Evolutionary conservation across 306 rosid genomes (phyloP).

Genomic region (Mimosa bimucronata): DNA sequence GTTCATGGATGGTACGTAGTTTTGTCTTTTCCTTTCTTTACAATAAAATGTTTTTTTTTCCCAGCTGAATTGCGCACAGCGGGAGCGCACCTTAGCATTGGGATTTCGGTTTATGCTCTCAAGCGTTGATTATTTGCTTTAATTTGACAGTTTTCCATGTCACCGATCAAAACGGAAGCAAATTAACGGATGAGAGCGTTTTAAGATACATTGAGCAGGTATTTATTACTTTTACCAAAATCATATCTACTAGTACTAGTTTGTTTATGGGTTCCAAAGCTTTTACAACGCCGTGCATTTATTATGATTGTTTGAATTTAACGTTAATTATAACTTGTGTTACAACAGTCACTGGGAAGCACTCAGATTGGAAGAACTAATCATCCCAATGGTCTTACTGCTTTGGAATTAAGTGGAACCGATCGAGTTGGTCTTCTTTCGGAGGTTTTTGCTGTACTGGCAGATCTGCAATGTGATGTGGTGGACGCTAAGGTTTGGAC

Average conservation of each 20-base stretch:
- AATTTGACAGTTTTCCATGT: conserved; percentile 82
- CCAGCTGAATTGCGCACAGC: not conserved
- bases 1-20: conserved; percentile 93
- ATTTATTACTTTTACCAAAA: conserved; percentile 25
- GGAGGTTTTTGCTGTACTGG: conserved; percentile 87
- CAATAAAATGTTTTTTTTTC: not conserved
- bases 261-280: not conserved
- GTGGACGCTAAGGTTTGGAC: conserved; percentile 97
- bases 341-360: conserved; percentile 68
- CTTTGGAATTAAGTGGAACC: conserved; percentile 80
- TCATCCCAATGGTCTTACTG: conserved; percentile 61
- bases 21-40: not conserved
- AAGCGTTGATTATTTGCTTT: conserved; percentile 27
- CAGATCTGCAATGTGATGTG: conserved; percentile 83
- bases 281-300: not conserved
- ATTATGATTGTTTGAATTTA: not conserved
- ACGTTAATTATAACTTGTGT: conserved; percentile 5
- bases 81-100: not conserved
- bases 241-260: not conserved
- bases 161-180: conserved; percentile 76
- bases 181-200: conserved; percentile 77
- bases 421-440: conserved; percentile 94
- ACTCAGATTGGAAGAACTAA: conserved; percentile 54
- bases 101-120: not conserved
- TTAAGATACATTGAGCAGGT: conserved; percentile 88